Conservation (phyloP, 805 yeast species). For the Debaryomyces castellii region DNA sequence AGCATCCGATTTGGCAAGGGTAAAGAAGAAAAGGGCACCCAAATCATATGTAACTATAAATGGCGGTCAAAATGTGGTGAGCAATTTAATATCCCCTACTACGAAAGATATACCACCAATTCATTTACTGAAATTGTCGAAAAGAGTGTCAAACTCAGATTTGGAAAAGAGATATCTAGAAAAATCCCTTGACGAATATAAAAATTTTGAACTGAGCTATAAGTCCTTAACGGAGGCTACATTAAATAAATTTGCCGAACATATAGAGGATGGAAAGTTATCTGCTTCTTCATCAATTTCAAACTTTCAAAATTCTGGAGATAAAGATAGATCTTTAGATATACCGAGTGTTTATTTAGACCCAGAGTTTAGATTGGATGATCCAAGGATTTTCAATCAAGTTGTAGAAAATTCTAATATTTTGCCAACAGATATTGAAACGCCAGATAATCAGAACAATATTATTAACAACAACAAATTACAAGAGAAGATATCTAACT, state of each 20-base stretch:
- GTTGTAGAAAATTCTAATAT: conserved; percentile 65
- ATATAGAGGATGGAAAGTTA: neutral
- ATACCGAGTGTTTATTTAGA: conserved; percentile 74
- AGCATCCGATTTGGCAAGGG: conserved; percentile 50
- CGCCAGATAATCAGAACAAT: conserved; percentile 18
- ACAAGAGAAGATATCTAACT: conserved; percentile 78
- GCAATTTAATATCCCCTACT: conserved; percentile 65
- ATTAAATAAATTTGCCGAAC: conserved; percentile 25
- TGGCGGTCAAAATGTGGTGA: conserved; percentile 43
- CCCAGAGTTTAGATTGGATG: conserved; percentile 74
- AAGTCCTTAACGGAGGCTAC: conserved; percentile 37
- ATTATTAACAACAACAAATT: conserved; percentile 54
- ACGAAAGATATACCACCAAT: conserved; percentile 82
- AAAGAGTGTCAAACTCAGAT: conserved; percentile 22
- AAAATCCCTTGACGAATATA: conserved; percentile 25
- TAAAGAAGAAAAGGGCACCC: conserved; percentile 31
- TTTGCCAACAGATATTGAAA: conserved; percentile 25
- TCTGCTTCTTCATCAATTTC: conserved; percentile 9
- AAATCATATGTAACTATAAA: conserved; percentile 35
- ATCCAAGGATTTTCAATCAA: conserved; percentile 77
- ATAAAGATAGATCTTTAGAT: conserved; percentile 6
- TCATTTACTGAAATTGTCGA: conserved; percentile 41
- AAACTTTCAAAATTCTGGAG: conserved; percentile 5
- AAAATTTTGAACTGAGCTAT: conserved; percentile 37
- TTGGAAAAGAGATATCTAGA: conserved; percentile 18